Evolutionary conservation across 352 stramenopile species (phyloP).

Genomic region (Phytopythium litorale): DNA sequence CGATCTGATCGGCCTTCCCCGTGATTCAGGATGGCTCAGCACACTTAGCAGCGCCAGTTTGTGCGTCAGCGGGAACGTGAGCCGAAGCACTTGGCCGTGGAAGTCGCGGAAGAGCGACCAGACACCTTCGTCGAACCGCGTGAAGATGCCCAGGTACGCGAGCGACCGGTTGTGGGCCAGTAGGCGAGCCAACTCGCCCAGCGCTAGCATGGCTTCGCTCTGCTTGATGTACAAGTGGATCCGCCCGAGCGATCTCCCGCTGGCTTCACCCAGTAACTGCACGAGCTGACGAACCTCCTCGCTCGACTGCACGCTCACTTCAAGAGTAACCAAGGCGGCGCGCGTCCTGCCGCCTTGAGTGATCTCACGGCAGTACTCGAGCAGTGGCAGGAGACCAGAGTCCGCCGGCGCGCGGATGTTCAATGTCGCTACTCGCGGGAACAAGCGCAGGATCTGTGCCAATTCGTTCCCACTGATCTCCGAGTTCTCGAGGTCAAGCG

Average conservation of each 20-base stretch:
- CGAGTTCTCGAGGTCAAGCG: constrained; percentile 13
- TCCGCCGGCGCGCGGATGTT: constrained; percentile 6
- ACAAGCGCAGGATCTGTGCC: constrained; percentile 14
- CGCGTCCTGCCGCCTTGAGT: not conserved
- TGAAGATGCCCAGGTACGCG: constrained; percentile 9
- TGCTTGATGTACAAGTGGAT: constrained; percentile 8
- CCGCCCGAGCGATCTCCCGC: not conserved
- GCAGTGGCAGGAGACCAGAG: not conserved
- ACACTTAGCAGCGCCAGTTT: constrained; percentile 27
- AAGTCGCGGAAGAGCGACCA: constrained; percentile 3
- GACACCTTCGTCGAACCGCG: not conserved
- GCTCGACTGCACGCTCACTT: constrained; percentile 2
- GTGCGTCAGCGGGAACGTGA: constrained; percentile 8
- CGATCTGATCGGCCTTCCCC: constrained; percentile 5
- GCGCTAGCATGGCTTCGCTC: constrained; percentile 6
- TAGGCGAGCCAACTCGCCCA: not conserved
- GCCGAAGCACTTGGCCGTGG: constrained; percentile 16
- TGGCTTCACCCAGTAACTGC: not conserved
- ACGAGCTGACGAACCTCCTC: constrained; percentile 1
- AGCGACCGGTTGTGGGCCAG: constrained; percentile 1
- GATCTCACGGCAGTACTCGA: not conserved
- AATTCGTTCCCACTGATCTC: constrained; percentile 8
- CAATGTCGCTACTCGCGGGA: constrained; percentile 16
- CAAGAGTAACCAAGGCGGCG: not conserved
- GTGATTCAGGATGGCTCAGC: constrained; percentile 10